Percentiles rank a stretch among this genome's conserved stretches.
Conservation (phyloP, 306 rosid genomes). For the Erythrophleum fordii region DNA sequence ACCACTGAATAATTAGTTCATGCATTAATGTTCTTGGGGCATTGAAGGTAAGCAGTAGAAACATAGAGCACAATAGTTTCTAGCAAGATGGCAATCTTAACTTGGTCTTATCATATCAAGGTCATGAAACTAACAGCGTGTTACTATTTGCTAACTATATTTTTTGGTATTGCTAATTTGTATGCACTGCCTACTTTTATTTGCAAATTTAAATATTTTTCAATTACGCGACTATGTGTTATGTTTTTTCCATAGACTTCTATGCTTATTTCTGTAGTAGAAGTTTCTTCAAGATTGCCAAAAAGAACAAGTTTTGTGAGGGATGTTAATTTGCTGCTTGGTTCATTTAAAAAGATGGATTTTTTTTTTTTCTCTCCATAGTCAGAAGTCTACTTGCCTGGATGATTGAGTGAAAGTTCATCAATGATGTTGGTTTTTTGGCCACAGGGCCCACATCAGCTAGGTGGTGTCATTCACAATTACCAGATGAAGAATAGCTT, state of each 20-base stretch:
- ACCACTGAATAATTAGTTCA: background rate
- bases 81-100: background rate
- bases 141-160: background rate
- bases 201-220: background rate
- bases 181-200: background rate
- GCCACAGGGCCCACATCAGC: background rate
- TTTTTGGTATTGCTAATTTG: background rate
- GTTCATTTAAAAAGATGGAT: background rate
- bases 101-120: conserved; percentile 10
- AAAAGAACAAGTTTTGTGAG: background rate
- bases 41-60: background rate
- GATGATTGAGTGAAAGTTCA: conserved; percentile 4
- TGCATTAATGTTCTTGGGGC: background rate
- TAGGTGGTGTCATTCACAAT: conserved; percentile 12
- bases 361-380: background rate
- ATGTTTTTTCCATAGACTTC: background rate
- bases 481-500: conserved; percentile 14
- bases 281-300: background rate
- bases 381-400: background rate
- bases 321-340: background rate
- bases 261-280: background rate
- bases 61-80: background rate
- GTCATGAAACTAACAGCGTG: background rate
- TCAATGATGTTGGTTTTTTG: background rate
- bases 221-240: conserved; percentile 5